A percentile compares a stretch with the other conserved stretches of the same genome.
Conservation (phyloP, 768 basidiomycete genomes). For the Cystobasidium onofrii region DNA sequence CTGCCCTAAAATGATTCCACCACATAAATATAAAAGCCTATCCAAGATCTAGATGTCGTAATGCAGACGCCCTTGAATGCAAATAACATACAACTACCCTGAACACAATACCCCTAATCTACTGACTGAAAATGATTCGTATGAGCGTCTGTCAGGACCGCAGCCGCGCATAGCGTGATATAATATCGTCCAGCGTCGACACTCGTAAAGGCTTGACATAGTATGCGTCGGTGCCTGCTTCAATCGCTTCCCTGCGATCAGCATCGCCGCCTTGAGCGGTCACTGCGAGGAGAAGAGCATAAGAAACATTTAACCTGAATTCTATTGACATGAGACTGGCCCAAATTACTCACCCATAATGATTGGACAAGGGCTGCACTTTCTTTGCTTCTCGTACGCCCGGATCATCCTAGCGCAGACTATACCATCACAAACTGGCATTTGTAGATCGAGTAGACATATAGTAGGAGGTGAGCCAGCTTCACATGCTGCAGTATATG, state of each 20-base stretch:
- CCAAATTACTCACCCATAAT: background rate
- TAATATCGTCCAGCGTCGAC: background rate
- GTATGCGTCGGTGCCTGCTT: constrained; percentile 6
- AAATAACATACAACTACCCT: too few species aligned
- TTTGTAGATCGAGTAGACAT: constrained; percentile 13
- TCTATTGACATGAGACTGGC: background rate
- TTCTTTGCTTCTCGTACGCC: background rate
- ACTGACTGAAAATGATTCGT: too few species aligned
- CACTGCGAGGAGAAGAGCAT: background rate
- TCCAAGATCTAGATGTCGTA: too few species aligned
- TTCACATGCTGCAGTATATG: background rate
- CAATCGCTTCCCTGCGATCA: background rate
- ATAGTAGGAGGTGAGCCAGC: constrained; percentile 5
- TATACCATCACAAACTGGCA: constrained; percentile 16
- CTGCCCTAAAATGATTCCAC: too few species aligned
- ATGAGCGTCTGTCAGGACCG: too few species aligned
- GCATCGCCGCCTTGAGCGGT: constrained; percentile 1
- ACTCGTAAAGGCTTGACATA: constrained; percentile 18
- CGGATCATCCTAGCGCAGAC: background rate
- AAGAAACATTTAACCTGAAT: background rate
- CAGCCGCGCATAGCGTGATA: background rate
- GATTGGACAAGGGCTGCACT: background rate
- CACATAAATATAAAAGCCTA: too few species aligned
- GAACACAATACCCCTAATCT: too few species aligned
- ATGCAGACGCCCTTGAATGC: too few species aligned